Conservation (phyloP, 805 yeast species). For the Spathaspora hagerdaliae region DNA sequence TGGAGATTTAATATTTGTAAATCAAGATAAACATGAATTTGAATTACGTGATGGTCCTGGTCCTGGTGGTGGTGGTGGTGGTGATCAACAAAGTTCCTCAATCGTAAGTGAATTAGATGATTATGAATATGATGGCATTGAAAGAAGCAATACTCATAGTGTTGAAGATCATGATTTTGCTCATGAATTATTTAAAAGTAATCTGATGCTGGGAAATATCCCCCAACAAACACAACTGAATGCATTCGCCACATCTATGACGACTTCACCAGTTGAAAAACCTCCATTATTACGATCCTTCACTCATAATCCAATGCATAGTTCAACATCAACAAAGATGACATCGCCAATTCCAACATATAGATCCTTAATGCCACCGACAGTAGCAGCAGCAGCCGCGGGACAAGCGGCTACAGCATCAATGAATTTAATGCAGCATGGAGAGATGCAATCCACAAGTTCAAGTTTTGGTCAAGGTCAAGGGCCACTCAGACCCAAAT, state of each 20-base stretch:
- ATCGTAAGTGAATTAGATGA: slow-evolving; percentile 4
- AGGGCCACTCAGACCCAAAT: slow-evolving; percentile 19
- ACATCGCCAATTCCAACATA: slow-evolving; percentile 17
- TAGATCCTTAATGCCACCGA: neutral
- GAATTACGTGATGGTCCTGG: slow-evolving; percentile 13
- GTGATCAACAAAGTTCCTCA: neutral
- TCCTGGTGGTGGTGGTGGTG: neutral
- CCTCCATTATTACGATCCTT: slow-evolving; percentile 15
- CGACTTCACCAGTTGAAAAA: slow-evolving; percentile 16
- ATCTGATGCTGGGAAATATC: neutral
- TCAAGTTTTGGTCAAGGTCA: neutral
- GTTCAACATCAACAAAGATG: slow-evolving; percentile 10
- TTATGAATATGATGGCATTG: slow-evolving; percentile 4
- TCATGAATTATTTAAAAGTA: neutral
- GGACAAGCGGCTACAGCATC: too few species aligned
- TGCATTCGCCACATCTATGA: slow-evolving; percentile 6
- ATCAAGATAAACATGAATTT: slow-evolving; percentile 46
- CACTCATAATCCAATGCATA: slow-evolving; percentile 14
- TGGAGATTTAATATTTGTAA: slow-evolving; percentile 47
- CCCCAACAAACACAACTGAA: neutral
- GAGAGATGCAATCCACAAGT: neutral
- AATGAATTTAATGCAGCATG: neutral
- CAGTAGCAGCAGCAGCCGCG: neutral
- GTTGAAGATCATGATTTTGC: slow-evolving; percentile 2
- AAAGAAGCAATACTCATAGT: slow-evolving; percentile 2